Evolutionary conservation across 139 green algal species (phyloP), one percentile per base, ranked within the genome.

Genomic region (Coelastrella sp.): DNA sequence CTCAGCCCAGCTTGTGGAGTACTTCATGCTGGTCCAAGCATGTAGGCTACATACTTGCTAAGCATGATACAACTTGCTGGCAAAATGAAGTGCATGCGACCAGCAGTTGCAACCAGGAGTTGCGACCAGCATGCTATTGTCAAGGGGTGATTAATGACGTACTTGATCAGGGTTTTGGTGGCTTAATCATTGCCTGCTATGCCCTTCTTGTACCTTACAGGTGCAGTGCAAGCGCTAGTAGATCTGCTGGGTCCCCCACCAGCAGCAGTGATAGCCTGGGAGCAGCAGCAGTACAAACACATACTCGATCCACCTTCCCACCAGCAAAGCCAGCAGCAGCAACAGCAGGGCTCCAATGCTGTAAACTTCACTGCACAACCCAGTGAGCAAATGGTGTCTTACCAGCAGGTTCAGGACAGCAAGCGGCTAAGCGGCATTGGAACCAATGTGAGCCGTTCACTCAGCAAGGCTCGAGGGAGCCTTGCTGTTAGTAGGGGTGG

Each of bases 211-310:
- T 68, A 8, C 10, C 75, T 11, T 35, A 57, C 73, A 89, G 85
- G 72, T 63, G 57, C 72, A 20, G 15, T 89, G 8, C 85, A 89
- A 15, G 17, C 27, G 1, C 7, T 90, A 6, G 74, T 78, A 12
- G 86, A 90, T 59, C 25, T 90, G 25, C 75, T 90, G 7, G 86
- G 86, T 12, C 75, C 86, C 8, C 86, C 86, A 17, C 86, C 86
- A 24, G 59, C 75, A 4, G 65, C 75, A 7, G 9, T 85, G 7
- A 27, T 84, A 25, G 86, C 86, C 8, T 90, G 73, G 73, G 86
- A 90, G 75, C 74, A 84, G 72, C 20, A 70, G 74, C 49, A 81
- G 8, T 89, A 82, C 70, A 60, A 70, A 72, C 84, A 89, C 70
- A 70, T 89, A 25, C 68, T 82, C 8, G 7, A 57, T 9, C 73